Evolutionary conservation across 768 basidiomycete genomes (phyloP).

Genomic region (Leccinum uliginosum): DNA sequence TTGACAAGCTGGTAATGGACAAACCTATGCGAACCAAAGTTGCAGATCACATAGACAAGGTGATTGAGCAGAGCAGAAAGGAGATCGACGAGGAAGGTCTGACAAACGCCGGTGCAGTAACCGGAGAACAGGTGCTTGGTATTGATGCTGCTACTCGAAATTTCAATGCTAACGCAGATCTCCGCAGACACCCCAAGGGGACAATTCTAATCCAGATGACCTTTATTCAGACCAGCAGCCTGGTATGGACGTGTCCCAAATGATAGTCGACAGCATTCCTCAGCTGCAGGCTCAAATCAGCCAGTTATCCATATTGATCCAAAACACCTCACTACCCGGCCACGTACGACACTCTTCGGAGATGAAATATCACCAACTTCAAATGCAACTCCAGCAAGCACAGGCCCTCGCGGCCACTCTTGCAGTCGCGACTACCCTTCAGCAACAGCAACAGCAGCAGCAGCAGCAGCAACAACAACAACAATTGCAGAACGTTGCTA

Average conservation of each 20-base stretch:
- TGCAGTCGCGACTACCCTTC: constrained; percentile 51
- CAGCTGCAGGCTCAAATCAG: constrained; percentile 81
- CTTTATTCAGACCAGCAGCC: constrained; percentile 72
- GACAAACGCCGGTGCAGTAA: constrained; percentile 16
- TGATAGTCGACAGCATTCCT: constrained; percentile 70
- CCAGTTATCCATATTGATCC: constrained; percentile 77
- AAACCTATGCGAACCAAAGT: constrained; percentile 76
- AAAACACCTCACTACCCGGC: constrained; percentile 68
- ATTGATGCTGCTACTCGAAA: not conserved
- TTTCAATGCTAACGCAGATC: constrained; percentile 1
- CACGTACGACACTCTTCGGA: constrained; percentile 77
- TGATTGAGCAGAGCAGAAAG: constrained; percentile 72
- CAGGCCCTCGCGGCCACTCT: constrained; percentile 67
- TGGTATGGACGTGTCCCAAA: constrained; percentile 66
- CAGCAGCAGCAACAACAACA: constrained; percentile 36
- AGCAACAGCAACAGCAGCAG: constrained; percentile 48
- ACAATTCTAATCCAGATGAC: constrained; percentile 47
- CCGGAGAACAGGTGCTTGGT: constrained; percentile 34
- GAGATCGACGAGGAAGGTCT: constrained; percentile 48
- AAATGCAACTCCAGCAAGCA: constrained; percentile 75
- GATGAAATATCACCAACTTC: constrained; percentile 77
- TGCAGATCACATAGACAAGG: constrained; percentile 75
- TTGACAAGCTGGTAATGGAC: constrained; percentile 84
- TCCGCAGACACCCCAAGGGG: constrained; percentile 23
- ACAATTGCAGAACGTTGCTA: constrained; percentile 30